phyloP scores from a whole-genome alignment of 2,329 filamentous ascomycete species.

The Aspergillus spinulosporus region DNA sequence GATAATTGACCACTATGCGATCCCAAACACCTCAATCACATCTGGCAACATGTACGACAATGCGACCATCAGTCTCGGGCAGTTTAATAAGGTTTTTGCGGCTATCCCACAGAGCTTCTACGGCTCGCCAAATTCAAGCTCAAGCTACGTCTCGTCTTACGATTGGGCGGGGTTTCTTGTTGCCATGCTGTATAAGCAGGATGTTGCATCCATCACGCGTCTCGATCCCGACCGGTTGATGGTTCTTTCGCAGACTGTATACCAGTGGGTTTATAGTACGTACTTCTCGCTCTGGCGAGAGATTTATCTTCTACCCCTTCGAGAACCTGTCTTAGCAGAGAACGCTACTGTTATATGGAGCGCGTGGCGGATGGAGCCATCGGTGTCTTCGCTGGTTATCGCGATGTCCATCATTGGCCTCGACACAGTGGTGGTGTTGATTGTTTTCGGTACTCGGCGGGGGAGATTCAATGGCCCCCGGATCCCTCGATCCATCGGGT shows the following conservation, averaged over 20 bases:
- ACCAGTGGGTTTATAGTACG: slow-evolving; percentile 39
- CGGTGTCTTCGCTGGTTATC: slow-evolving; percentile 30
- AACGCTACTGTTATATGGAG: slow-evolving; percentile 32
- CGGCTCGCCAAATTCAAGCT: slow-evolving; percentile 24
- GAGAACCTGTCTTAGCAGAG: slow-evolving; percentile 20
- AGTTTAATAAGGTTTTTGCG: slow-evolving; percentile 40
- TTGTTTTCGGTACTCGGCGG: slow-evolving; percentile 36
- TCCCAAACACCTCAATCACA: slow-evolving; percentile 24
- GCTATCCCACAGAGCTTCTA: slow-evolving; percentile 36
- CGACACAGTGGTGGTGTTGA: slow-evolving; percentile 34
- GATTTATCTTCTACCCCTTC: slow-evolving; percentile 32
- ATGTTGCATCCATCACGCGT: slow-evolving; percentile 25
- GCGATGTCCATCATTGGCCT: slow-evolving; percentile 33
- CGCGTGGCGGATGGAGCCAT: slow-evolving; percentile 35
- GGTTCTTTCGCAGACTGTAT: slow-evolving; percentile 30
- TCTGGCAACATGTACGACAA: slow-evolving; percentile 34
- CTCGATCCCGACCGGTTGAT: slow-evolving; percentile 26
- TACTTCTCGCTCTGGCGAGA: slow-evolving; percentile 39
- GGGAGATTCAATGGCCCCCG: slow-evolving; percentile 36
- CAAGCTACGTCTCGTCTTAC: slow-evolving; percentile 32
- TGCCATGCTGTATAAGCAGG: slow-evolving; percentile 34
- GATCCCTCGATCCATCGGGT: slow-evolving; percentile 37
- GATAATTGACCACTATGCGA: slow-evolving; percentile 21
- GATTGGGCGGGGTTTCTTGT: slow-evolving; percentile 40
- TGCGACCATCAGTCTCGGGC: slow-evolving; percentile 35